These are phyloP conservation scores for Colletotrichum caudatum DNA, from an alignment of 2,329 filamentous ascomycete genomes.

Conservation along the genomic window DNA sequence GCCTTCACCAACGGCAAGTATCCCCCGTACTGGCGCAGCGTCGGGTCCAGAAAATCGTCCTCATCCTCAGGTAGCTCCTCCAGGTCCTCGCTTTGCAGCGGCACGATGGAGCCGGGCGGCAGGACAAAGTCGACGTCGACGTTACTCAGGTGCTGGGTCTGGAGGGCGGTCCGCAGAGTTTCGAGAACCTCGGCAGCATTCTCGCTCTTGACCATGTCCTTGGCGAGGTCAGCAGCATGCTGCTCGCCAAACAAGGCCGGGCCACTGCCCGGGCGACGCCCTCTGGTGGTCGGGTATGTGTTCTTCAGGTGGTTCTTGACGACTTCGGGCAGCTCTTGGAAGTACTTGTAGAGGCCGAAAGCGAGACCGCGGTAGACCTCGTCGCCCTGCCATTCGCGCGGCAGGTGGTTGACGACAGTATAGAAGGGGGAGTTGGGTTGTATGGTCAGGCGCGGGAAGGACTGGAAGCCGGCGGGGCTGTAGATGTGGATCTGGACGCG, in stretches of 20 bases:
- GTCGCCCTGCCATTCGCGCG: conserved; percentile 94
- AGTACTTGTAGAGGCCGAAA: conserved; percentile 95
- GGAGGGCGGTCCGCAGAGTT: conserved; percentile 80
- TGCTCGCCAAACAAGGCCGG: conserved; percentile 86
- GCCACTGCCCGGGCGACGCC: conserved; percentile 71
- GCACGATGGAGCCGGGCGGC: conserved; percentile 80
- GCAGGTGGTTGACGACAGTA: conserved; percentile 87
- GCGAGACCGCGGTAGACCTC: conserved; percentile 92
- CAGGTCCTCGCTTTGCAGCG: conserved; percentile 69
- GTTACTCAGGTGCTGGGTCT: conserved; percentile 85
- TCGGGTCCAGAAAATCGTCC: conserved; percentile 74
- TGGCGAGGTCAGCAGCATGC: conserved; percentile 91
- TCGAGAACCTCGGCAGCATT: conserved; percentile 79
- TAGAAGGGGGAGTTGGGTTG: conserved; percentile 94
- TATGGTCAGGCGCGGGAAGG: conserved; percentile 90
- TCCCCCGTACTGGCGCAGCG: conserved; percentile 76
- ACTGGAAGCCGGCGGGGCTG: conserved; percentile 87
- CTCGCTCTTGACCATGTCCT: conserved; percentile 85
- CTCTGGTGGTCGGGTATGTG: conserved; percentile 64
- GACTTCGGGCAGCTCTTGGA: conserved; percentile 82
- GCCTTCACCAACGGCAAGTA: conserved; percentile 83
- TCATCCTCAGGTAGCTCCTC: conserved; percentile 72
- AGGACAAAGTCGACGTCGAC: conserved; percentile 89
- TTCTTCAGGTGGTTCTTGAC: conserved; percentile 79
- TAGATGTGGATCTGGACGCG: conserved; percentile 96